Evolutionary conservation across 2,329 filamentous ascomycete genomes (phyloP), one percentile per base, ranked within the genome.

Genomic region (Scedosporium boydii): DNA sequence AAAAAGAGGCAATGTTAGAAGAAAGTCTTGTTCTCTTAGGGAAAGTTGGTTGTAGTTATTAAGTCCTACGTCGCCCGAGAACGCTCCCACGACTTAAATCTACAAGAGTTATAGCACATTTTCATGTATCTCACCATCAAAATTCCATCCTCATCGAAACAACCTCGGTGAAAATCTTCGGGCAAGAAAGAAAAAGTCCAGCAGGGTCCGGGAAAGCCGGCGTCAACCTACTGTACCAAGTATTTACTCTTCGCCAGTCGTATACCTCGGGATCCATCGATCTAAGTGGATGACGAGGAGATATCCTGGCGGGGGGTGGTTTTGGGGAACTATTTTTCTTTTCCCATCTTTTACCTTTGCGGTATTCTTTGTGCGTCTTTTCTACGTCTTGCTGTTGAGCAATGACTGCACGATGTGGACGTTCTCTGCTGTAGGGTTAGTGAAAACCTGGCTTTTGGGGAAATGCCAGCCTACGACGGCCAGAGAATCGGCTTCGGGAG

Each of bases 201-300:
- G 79, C 69, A 75, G 71, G 77, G 83, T 78, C 82, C 75, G 79
- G 34, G 10, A 6, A 38, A 14, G 10, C 34, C 34, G 34, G 34
- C 12, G 10, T 38, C 34, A 38, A 38, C 71, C 72, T 71, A 75
- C 75, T 69, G 73, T 58, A 23, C 16, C 56, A 38, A 38, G 58
- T 34, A 71, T 77, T 95, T 82, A 70, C 76, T 96, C 82, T 96
- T 82, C 90, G 91, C 91, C 85, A 93, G 84, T 86, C 86, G 89
- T 96, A 87, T 96, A 96, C 88, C 91, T 91, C 86, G 85, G 85
- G 82, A 88, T 86, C 87, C 89, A 91, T 88, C 72, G 80, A 76
- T 69, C 70, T 77, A 69, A 71, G 78, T 81, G 88, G 85, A 87
- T 84, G 82, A 87, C 85, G 87, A 87, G 90, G 89, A 89, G 91